Percentiles rank a stretch among this genome's conserved stretches.
Evolutionary conservation across 176 grass and related monocot species (phyloP).

Genomic region (Carex scoparia): DNA sequence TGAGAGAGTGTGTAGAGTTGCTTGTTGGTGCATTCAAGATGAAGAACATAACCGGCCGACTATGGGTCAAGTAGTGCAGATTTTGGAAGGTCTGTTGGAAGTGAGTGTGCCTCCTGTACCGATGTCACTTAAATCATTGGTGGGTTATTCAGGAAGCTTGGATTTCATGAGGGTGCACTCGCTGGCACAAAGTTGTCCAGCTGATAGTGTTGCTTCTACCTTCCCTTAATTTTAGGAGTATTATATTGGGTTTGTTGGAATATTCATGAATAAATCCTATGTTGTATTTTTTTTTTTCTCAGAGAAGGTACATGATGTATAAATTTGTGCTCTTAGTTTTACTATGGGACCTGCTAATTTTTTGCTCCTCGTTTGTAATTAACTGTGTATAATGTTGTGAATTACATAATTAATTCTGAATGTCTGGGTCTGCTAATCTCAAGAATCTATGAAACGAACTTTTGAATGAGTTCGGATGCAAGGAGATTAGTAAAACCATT

Average conservation of each 20-base stretch:
- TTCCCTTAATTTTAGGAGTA: not conserved
- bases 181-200: not conserved
- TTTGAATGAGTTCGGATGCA: too few relatives aligned
- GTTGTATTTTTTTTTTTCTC: not conserved
- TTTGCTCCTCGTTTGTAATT: not conserved
- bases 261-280: not conserved
- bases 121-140: conserved; percentile 6
- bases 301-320: not conserved
- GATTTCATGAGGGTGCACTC: not conserved
- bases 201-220: not conserved
- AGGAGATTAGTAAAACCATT: too few relatives aligned
- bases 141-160: not conserved
- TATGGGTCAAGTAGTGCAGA: conserved; percentile 38
- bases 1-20: conserved; percentile 31
- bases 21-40: conserved; percentile 66
- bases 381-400: not conserved
- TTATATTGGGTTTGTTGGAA: not conserved
- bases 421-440: too few relatives aligned
- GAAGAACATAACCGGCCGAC: conserved; percentile 27
- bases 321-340: not conserved
- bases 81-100: conserved; percentile 27
- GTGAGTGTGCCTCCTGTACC: conserved; percentile 40
- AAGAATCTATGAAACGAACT: too few relatives aligned
- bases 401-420: not conserved
- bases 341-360: not conserved